Conservation (phyloP, 106 monocot species). For the Dioscorea dumetorum region DNA sequence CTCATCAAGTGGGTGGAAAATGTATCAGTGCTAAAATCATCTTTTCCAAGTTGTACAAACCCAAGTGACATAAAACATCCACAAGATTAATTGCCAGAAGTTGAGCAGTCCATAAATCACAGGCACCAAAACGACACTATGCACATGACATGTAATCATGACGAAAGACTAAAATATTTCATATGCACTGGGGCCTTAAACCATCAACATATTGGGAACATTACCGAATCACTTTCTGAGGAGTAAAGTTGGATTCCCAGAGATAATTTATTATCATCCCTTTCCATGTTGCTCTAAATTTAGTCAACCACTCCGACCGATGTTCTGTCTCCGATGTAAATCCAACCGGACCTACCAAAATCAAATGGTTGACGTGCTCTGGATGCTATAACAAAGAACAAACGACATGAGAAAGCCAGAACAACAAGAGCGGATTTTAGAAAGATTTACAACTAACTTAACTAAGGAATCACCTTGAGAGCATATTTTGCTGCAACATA, state of each 20-base stretch:
- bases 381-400: conserved; percentile 60
- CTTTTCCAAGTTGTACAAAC: too few relatives aligned
- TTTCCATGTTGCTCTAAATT: conserved; percentile 93
- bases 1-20: too few relatives aligned
- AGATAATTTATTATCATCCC: conserved; percentile 82
- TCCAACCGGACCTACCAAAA: conserved; percentile 95
- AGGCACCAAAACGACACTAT: neutral
- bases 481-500: conserved; percentile 98
- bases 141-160: neutral
- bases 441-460: neutral
- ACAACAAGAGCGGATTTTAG: neutral
- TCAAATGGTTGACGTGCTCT: conserved; percentile 86
- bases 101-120: too few relatives aligned
- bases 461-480: conserved; percentile 46
- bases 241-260: conserved; percentile 97
- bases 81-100: too few relatives aligned
- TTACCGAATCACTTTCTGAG: conserved; percentile 85
- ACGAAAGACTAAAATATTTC: neutral
- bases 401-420: neutral
- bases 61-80: too few relatives aligned
- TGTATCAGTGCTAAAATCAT: too few relatives aligned
- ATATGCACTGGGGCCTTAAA: neutral
- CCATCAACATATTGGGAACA: neutral
- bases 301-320: conserved; percentile 72
- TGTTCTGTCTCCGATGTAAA: conserved; percentile 85